Conservation (phyloP, 805 yeast species). For the Isabelozyma pseudorhagii region DNA sequence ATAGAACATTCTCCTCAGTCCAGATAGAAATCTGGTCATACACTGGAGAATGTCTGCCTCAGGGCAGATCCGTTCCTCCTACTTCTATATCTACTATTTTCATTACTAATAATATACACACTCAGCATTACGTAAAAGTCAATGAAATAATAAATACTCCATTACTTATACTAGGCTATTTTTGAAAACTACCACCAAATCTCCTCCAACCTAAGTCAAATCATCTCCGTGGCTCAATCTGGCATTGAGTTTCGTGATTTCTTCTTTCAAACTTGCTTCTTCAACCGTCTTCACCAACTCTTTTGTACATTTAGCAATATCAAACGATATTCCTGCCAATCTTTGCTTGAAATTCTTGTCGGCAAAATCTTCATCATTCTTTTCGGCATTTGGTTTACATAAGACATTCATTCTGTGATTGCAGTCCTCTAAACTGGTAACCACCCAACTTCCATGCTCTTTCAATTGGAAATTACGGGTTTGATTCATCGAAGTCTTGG, state of each 20-base stretch:
- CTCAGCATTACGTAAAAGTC: background rate
- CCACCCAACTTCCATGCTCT: conserved; percentile 91
- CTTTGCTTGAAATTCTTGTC: conserved; percentile 89
- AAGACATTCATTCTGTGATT: conserved; percentile 75
- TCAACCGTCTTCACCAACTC: conserved; percentile 95
- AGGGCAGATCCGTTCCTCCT: too few relatives aligned
- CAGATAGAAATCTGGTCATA: too few relatives aligned
- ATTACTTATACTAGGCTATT: too few relatives aligned
- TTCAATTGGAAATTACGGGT: conserved; percentile 79
- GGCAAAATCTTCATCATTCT: conserved; percentile 62
- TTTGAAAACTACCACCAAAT: too few relatives aligned
- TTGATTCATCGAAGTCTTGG: conserved; percentile 83
- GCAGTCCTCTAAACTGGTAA: conserved; percentile 82
- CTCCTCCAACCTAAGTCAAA: conserved; percentile 8
- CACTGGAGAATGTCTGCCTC: too few relatives aligned
- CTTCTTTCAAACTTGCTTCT: conserved; percentile 86
- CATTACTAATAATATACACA: background rate
- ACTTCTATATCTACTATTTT: background rate
- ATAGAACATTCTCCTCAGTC: too few relatives aligned
- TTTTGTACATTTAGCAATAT: conserved; percentile 93
- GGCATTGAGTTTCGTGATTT: conserved; percentile 77
- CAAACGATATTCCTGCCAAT: conserved; percentile 93
- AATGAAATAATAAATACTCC: too few relatives aligned
- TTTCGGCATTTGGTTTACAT: conserved; percentile 44
- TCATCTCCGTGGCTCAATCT: conserved; percentile 43